These are phyloP conservation scores for Symbiodinium natans DNA, from an alignment of 73 alveolate species.

Conservation along the genomic window DNA sequence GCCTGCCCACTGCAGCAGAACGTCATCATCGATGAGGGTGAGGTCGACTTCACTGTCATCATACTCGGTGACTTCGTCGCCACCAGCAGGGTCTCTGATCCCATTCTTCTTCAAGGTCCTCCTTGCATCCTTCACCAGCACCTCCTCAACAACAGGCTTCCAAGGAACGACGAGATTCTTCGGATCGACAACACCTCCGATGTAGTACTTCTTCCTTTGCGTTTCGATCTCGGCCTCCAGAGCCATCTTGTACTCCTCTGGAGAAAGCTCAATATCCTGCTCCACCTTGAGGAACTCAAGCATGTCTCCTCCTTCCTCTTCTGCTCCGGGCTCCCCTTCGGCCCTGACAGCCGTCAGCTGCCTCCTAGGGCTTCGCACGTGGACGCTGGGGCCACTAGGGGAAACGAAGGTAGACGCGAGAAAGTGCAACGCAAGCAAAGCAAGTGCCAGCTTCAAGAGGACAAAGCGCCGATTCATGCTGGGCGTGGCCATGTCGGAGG, in stretches of 20 bases:
- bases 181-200: conserved; percentile 75
- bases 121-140: conserved; percentile 78
- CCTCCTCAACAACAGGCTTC: conserved; percentile 87
- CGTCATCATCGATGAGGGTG: conserved; percentile 18
- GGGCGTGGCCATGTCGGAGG: not conserved
- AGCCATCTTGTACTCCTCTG: conserved; percentile 92
- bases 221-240: conserved; percentile 75
- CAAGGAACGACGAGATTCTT: conserved; percentile 85
- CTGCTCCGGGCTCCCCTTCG: conserved; percentile 19
- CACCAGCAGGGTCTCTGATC: conserved; percentile 74
- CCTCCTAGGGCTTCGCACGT: not conserved
- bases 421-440: not conserved
- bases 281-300: conserved; percentile 58
- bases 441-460: conserved; percentile 17
- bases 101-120: conserved; percentile 90
- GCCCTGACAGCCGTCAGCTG: conserved; percentile 49
- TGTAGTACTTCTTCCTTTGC: conserved; percentile 87
- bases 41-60: conserved; percentile 70
- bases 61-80: conserved; percentile 81
- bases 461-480: conserved; percentile 5
- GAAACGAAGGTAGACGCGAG: conserved; percentile 46
- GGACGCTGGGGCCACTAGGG: not conserved
- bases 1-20: conserved; percentile 72
- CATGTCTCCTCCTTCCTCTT: conserved; percentile 54
- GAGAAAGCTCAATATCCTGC: conserved; percentile 38